Evolutionary conservation across 768 basidiomycete species (phyloP).

Genomic region (Fibroporia radiculosa): DNA sequence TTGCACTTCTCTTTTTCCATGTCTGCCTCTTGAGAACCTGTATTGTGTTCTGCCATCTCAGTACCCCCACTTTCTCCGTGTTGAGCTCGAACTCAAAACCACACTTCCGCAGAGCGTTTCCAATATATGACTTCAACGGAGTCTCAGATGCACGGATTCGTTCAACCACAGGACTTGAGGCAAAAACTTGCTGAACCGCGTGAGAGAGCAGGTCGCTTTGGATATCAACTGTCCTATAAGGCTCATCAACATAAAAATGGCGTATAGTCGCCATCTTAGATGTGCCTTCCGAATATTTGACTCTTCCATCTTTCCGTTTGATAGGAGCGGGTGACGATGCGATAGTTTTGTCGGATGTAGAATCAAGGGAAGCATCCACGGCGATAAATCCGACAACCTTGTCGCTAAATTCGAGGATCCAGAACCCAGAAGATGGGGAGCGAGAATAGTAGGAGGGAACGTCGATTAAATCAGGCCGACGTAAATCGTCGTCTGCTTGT

Average conservation of each 20-base stretch:
- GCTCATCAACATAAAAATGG: constrained; percentile 68
- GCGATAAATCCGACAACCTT: constrained; percentile 63
- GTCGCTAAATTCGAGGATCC: constrained; percentile 53
- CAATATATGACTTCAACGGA: constrained; percentile 43
- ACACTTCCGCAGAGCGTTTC: constrained; percentile 34
- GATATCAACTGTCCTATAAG: constrained; percentile 45
- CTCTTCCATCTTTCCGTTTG: constrained; percentile 7
- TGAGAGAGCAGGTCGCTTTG: constrained; percentile 62
- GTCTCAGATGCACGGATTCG: constrained; percentile 40
- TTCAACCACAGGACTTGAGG: constrained; percentile 31
- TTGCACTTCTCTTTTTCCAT: too few species aligned
- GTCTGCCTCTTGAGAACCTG: constrained; percentile 35
- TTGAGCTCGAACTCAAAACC: constrained; percentile 43
- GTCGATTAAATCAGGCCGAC: constrained; percentile 46
- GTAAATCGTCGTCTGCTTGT: constrained; percentile 41
- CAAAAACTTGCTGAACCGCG: constrained; percentile 53
- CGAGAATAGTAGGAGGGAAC: constrained; percentile 48
- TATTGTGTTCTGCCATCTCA: constrained; percentile 46
- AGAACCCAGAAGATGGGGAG: constrained; percentile 59
- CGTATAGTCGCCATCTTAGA: constrained; percentile 57
- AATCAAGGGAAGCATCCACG: constrained; percentile 50
- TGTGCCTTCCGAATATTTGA: constrained; percentile 24
- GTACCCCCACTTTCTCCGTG: constrained; percentile 41
- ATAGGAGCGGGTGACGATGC: constrained; percentile 7
- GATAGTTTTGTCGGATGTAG: constrained; percentile 22